These are phyloP conservation scores for Rubia balearica DNA, from an alignment of 305 asterid genomes.

Conservation along the genomic window DNA sequence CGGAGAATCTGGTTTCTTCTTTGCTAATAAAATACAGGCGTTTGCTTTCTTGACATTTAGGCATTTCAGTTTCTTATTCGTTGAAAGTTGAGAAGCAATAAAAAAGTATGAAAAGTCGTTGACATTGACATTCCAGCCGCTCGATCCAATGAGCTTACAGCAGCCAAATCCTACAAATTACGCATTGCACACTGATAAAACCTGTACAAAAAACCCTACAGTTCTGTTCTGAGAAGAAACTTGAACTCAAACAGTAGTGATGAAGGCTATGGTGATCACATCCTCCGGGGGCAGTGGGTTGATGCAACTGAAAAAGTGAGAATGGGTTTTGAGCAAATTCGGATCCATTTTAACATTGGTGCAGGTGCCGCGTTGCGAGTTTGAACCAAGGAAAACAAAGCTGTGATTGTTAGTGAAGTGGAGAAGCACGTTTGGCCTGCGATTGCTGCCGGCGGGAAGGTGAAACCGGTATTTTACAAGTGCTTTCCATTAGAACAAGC, in stretches of 20 bases:
- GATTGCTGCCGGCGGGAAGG: slow-evolving; percentile 61
- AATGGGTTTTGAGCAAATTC: slow-evolving; percentile 33
- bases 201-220: background rate
- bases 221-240: background rate
- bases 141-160: background rate
- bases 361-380: slow-evolving; percentile 76
- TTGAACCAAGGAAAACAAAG: slow-evolving; percentile 64
- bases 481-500: slow-evolving; percentile 54
- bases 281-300: slow-evolving; percentile 71
- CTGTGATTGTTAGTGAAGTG: slow-evolving; percentile 73
- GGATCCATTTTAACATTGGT: background rate
- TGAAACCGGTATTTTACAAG: slow-evolving; percentile 68
- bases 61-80: background rate
- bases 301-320: slow-evolving; percentile 43
- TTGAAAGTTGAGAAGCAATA: background rate
- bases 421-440: slow-evolving; percentile 95
- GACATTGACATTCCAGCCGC: no score
- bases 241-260: background rate
- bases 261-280: slow-evolving; percentile 88
- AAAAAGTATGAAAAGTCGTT: no score
- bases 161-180: background rate
- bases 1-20: no score
- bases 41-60: background rate
- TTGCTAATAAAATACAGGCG: no score
- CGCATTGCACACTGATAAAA: background rate